Evolutionary conservation across 108 stramenopile species (phyloP).

Genomic region (Conticribra weissflogii): DNA sequence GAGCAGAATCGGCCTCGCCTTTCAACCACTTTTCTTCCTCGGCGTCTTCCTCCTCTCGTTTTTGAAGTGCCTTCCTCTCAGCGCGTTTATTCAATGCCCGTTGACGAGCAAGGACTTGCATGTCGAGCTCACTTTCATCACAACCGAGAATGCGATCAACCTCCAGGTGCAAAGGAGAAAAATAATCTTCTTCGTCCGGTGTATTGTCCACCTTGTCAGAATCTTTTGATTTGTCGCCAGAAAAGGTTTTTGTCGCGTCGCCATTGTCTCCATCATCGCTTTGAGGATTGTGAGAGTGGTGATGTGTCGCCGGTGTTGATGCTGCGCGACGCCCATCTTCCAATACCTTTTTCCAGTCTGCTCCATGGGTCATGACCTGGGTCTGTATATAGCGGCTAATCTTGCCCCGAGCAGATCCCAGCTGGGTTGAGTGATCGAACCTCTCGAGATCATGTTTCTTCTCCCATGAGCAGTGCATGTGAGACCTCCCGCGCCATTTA

Average conservation of each 20-base stretch:
- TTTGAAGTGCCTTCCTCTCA: slow-evolving; percentile 43
- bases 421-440: slow-evolving; percentile 62
- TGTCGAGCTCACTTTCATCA: slow-evolving; percentile 85
- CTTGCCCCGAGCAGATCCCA: slow-evolving; percentile 75
- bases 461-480: slow-evolving; percentile 87
- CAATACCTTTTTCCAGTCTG: slow-evolving; percentile 72
- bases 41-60: slow-evolving; percentile 59
- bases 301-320: slow-evolving; percentile 42
- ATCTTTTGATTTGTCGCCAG: slow-evolving; percentile 7
- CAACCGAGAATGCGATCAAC: slow-evolving; percentile 83
- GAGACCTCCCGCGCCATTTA: slow-evolving; percentile 86
- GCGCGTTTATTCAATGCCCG: slow-evolving; percentile 67
- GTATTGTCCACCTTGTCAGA: slow-evolving; percentile 27
- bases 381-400: slow-evolving; percentile 70
- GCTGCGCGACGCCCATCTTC: slow-evolving; percentile 59
- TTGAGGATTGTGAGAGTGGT: slow-evolving; percentile 30
- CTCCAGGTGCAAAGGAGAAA: slow-evolving; percentile 65
- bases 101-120: slow-evolving; percentile 77
- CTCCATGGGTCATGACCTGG: slow-evolving; percentile 68
- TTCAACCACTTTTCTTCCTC: slow-evolving; percentile 54
- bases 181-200: slow-evolving; percentile 68
- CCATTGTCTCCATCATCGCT: slow-evolving; percentile 3
- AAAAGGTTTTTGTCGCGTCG: slow-evolving; percentile 2
- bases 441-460: slow-evolving; percentile 69
- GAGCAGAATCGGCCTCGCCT: slow-evolving; percentile 13